phyloP scores from a whole-genome alignment of 441 rosid genomes.

The Cnidoscolus chayamansa region DNA sequence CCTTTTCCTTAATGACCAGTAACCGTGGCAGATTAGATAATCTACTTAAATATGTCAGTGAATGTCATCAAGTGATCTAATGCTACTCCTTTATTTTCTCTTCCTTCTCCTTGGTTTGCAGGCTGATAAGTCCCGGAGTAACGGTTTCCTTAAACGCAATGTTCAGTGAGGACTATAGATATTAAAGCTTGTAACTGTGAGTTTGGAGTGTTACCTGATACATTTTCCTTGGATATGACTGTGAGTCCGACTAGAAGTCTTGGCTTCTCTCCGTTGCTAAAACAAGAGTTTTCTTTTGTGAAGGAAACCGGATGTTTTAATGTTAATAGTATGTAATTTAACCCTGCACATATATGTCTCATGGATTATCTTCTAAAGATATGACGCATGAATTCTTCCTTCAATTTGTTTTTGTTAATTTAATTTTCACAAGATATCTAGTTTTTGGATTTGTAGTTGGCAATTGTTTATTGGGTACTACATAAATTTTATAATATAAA shows the following conservation, averaged over 20 bases:
- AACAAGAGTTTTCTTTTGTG: constrained; percentile 8
- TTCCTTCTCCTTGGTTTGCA: constrained; percentile 24
- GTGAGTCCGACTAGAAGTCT: background rate
- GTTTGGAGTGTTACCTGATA: background rate
- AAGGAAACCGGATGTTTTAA: constrained; percentile 5
- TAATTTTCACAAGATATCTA: too few relatives aligned
- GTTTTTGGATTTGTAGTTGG: too few relatives aligned
- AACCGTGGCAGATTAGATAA: background rate
- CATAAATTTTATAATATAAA: too few relatives aligned
- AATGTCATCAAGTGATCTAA: background rate
- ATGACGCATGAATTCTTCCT: background rate
- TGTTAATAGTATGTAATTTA: constrained; percentile 8
- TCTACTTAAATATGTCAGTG: background rate
- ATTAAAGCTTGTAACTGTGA: constrained; percentile 22
- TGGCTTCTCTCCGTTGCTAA: background rate
- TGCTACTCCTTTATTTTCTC: background rate
- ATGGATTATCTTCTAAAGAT: background rate
- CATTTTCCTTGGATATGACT: background rate
- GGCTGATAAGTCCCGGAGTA: constrained; percentile 59
- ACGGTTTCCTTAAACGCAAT: constrained; percentile 9
- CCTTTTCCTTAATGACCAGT: background rate
- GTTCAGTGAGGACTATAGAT: constrained; percentile 31
- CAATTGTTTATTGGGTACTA: too few relatives aligned
- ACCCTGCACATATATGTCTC: background rate
- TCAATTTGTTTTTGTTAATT: too few relatives aligned